Evolutionary conservation across 768 basidiomycete species (phyloP).

Genomic region (Artomyces pyxidatus): DNA sequence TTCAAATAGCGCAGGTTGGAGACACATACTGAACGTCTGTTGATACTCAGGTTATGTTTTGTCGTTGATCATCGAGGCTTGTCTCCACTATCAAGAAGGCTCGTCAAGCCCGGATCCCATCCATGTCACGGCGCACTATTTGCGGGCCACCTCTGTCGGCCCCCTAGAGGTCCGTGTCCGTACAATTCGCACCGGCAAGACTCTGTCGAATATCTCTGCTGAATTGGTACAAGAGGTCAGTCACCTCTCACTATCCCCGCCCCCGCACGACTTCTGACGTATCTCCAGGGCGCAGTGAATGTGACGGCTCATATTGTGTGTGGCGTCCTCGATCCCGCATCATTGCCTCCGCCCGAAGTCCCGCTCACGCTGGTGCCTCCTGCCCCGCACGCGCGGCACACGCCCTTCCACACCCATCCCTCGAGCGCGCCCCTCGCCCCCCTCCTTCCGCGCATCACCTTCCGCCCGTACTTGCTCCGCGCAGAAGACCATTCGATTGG

Average conservation of each 20-base stretch:
- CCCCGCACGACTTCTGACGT: too few relatives aligned
- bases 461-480: too few relatives aligned
- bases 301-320: not conserved
- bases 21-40: not conserved
- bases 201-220: conserved; percentile 50
- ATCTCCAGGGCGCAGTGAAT: not conserved
- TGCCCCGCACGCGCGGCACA: conserved; percentile 1
- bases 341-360: not conserved
- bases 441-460: not conserved
- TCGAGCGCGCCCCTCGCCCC: not conserved
- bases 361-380: not conserved
- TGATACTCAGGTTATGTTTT: conserved; percentile 45
- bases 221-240: conserved; percentile 50
- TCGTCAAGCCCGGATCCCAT: conserved; percentile 47
- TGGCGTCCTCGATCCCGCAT: not conserved
- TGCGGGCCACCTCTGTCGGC: conserved; percentile 34
- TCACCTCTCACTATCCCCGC: too few relatives aligned
- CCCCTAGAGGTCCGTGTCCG: conserved; percentile 42
- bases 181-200: conserved; percentile 39
- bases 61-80: conserved; percentile 46
- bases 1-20: not conserved
- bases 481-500: too few relatives aligned
- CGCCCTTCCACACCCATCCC: conserved; percentile 1
- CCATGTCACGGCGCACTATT: conserved; percentile 53
- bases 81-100: conserved; percentile 39